Conservation (phyloP, 2,329 filamentous ascomycete genomes). For the Talaromyces atroroseus region DNA sequence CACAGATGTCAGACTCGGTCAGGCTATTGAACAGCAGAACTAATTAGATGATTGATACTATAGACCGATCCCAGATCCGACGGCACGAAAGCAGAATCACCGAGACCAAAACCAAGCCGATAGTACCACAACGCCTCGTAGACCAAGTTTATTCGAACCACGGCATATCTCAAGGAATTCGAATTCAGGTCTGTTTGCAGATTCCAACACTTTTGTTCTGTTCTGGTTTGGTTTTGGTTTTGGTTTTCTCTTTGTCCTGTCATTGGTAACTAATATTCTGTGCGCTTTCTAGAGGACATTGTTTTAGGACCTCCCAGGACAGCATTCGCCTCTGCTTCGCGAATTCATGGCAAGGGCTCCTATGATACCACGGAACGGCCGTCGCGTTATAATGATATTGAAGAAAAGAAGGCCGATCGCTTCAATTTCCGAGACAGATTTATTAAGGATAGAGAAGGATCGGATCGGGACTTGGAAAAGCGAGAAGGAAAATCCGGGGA, state of each 20-base stretch:
- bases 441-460: conserved; percentile 33
- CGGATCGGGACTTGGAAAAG: conserved; percentile 28
- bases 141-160: conserved; percentile 38
- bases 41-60: conserved; percentile 5
- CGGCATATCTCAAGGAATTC: conserved; percentile 46
- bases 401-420: conserved; percentile 54
- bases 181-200: conserved; percentile 36
- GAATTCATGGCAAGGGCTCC: conserved; percentile 42
- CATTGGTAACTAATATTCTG: conserved; percentile 13
- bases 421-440: conserved; percentile 54
- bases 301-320: conserved; percentile 79
- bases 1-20: conserved; percentile 14
- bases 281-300: conserved; percentile 61
- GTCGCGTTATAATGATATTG: conserved; percentile 49
- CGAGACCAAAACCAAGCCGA: conserved; percentile 34
- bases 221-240: neutral
- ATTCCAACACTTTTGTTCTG: neutral
- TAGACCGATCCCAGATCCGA: conserved; percentile 39
- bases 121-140: conserved; percentile 24
- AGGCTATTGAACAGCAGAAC: conserved; percentile 9
- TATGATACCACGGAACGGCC: conserved; percentile 42
- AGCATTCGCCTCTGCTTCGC: conserved; percentile 72
- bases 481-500: conserved; percentile 30
- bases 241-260: neutral
- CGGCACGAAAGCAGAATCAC: conserved; percentile 33